Conservation (phyloP, 2,329 filamentous ascomycete species). For the Fusarium sp. region DNA sequence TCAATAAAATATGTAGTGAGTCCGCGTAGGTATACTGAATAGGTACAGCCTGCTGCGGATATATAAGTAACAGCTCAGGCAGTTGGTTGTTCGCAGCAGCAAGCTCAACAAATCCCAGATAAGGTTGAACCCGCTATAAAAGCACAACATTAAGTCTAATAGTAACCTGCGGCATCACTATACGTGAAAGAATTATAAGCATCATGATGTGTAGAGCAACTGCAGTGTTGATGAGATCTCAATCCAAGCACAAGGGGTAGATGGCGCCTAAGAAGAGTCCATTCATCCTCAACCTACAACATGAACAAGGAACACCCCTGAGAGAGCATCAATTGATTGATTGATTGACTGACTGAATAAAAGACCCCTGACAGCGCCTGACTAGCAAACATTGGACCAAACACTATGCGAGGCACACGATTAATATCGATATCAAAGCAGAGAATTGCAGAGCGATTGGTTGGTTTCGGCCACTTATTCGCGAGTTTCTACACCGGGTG, state of each 20-base stretch:
- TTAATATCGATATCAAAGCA: constrained; percentile 4
- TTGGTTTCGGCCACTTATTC: constrained; percentile 9
- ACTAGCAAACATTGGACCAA: constrained; percentile 42
- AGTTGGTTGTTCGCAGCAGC: neutral
- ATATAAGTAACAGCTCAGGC: neutral
- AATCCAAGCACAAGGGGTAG: constrained; percentile 39
- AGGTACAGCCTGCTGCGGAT: neutral
- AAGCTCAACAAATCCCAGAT: constrained; percentile 11
- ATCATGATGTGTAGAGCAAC: constrained; percentile 4
- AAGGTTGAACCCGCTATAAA: constrained; percentile 31
- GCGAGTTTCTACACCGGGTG: constrained; percentile 16
- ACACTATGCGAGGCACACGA: constrained; percentile 3
- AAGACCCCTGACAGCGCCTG: constrained; percentile 35
- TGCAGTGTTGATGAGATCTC: constrained; percentile 41
- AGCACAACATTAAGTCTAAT: constrained; percentile 5
- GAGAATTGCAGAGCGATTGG: constrained; percentile 35
- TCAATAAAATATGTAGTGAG: neutral
- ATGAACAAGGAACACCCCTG: constrained; percentile 22
- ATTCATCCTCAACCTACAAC: neutral
- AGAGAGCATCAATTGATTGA: constrained; percentile 4
- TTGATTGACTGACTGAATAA: neutral
- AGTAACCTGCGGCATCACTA: neutral
- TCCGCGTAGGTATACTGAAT: neutral
- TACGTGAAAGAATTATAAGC: neutral
- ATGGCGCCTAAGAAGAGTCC: constrained; percentile 20